Evolutionary conservation across 306 rosid species (phyloP).

Genomic region (Nissolia schottii): DNA sequence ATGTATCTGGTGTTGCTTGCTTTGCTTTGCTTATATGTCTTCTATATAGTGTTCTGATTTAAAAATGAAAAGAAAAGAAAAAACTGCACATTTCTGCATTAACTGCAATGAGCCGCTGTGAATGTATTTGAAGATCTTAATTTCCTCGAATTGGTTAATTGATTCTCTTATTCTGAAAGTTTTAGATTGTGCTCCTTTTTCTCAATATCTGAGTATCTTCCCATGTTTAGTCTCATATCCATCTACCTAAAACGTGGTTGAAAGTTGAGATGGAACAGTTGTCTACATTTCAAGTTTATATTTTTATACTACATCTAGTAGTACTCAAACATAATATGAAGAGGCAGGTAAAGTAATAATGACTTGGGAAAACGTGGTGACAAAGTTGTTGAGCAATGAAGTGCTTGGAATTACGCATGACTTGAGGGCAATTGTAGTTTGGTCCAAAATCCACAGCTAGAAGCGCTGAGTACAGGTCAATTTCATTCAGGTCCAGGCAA

Average conservation of each 20-base stretch:
- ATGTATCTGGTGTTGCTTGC: conserved; percentile 33
- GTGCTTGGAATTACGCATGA: background rate
- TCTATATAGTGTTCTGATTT: background rate
- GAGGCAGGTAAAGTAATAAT: background rate
- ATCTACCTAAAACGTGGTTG: background rate
- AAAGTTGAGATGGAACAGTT: background rate
- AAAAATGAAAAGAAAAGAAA: background rate
- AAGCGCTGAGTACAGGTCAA: background rate
- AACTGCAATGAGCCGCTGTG: conserved; percentile 22
- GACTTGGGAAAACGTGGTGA: background rate
- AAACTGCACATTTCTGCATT: conserved; percentile 16
- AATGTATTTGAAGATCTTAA: conserved; percentile 25
- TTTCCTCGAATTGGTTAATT: conserved; percentile 19
- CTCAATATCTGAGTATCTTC: background rate
- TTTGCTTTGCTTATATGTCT: conserved; percentile 19
- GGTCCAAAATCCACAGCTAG: background rate
- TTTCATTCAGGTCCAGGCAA: too few relatives aligned
- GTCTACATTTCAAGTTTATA: background rate
- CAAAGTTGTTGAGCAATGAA: background rate
- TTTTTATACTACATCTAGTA: background rate
- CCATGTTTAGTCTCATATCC: conserved; percentile 13
- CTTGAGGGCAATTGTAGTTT: background rate
- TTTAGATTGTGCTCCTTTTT: conserved; percentile 22
- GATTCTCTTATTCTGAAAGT: conserved; percentile 11
- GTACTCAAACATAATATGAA: background rate